phyloP scores from a whole-genome alignment of 371 early-diverging fungal species.

The Apophysomyces variabilis region DNA sequence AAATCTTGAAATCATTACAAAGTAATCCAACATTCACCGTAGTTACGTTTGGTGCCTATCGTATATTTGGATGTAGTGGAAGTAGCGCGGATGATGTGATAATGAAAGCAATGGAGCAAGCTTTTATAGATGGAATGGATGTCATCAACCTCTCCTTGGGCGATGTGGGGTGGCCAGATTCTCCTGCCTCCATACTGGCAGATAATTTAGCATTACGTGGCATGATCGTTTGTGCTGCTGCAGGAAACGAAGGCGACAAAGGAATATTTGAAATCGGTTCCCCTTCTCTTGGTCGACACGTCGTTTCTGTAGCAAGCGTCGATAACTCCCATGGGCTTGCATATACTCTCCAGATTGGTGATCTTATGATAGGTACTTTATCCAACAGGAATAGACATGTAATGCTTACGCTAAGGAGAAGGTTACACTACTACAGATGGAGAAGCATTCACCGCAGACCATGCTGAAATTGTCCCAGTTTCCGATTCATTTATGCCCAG shows the following conservation, averaged over 20 bases:
- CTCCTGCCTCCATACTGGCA: slow-evolving; percentile 42
- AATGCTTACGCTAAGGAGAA: not conserved
- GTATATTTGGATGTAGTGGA: slow-evolving; percentile 80
- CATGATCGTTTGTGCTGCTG: slow-evolving; percentile 54
- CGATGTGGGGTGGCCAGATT: slow-evolving; percentile 52
- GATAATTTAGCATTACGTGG: slow-evolving; percentile 40
- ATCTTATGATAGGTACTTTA: slow-evolving; percentile 26
- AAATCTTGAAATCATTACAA: not conserved
- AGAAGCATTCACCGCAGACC: slow-evolving; percentile 18
- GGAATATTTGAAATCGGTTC: slow-evolving; percentile 67
- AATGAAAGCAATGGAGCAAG: slow-evolving; percentile 71
- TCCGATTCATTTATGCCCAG: slow-evolving; percentile 21
- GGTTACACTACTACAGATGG: slow-evolving; percentile 38
- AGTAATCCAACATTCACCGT: not conserved
- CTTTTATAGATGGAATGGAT: slow-evolving; percentile 72
- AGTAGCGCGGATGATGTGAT: slow-evolving; percentile 73
- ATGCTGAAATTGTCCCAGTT: slow-evolving; percentile 26
- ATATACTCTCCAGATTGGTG: slow-evolving; percentile 28
- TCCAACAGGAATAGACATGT: not conserved
- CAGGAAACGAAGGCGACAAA: slow-evolving; percentile 73
- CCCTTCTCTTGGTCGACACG: slow-evolving; percentile 67
- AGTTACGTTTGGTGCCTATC: slow-evolving; percentile 68
- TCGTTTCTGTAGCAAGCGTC: slow-evolving; percentile 76
- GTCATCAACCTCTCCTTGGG: slow-evolving; percentile 47
- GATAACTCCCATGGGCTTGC: slow-evolving; percentile 55